Evolutionary conservation across 2,329 filamentous ascomycete genomes (phyloP).

Genomic region (Mycosphaerelloides madeirae): DNA sequence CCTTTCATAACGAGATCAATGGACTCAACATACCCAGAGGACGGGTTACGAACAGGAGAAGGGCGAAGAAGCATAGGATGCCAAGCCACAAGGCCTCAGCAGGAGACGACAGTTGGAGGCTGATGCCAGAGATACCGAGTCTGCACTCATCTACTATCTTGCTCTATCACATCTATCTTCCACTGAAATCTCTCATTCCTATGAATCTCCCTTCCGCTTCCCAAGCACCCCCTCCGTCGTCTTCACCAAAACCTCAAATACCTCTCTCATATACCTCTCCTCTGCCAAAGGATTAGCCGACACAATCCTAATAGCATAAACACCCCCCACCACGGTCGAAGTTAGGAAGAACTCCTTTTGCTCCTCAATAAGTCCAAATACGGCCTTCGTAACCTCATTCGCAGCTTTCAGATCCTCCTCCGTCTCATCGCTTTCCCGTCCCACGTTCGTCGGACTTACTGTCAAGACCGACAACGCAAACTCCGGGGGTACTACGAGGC

Average conservation of each 20-base stretch:
- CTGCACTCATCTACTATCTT: too few relatives aligned
- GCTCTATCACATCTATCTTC: too few relatives aligned
- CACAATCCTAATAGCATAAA: conserved; percentile 76
- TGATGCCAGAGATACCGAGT: too few relatives aligned
- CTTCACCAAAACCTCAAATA: conserved; percentile 69
- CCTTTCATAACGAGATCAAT: too few relatives aligned
- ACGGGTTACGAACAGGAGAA: too few relatives aligned
- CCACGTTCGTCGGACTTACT: conserved; percentile 44
- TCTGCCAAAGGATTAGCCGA: conserved; percentile 66
- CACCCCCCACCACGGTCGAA: conserved; percentile 65
- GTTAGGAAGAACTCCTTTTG: conserved; percentile 79
- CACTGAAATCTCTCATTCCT: too few relatives aligned
- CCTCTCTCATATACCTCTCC: conserved; percentile 64
- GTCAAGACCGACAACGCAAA: conserved; percentile 78
- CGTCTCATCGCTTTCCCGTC: conserved; percentile 24
- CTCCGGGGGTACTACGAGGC: conserved; percentile 65
- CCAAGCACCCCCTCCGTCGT: conserved; percentile 54
- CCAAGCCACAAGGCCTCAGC: too few relatives aligned
- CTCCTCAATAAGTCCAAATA: conserved; percentile 71
- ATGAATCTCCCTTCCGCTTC: too few relatives aligned
- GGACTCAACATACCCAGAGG: too few relatives aligned
- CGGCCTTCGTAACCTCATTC: conserved; percentile 65
- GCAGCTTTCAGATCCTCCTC: conserved; percentile 46
- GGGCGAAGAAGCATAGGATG: too few relatives aligned
- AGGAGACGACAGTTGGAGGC: too few relatives aligned